Percentiles rank a stretch among this genome's conserved stretches.
Evolutionary conservation across 176 grass and related monocot genomes (phyloP).

Genomic region (Oryza coarctata): DNA sequence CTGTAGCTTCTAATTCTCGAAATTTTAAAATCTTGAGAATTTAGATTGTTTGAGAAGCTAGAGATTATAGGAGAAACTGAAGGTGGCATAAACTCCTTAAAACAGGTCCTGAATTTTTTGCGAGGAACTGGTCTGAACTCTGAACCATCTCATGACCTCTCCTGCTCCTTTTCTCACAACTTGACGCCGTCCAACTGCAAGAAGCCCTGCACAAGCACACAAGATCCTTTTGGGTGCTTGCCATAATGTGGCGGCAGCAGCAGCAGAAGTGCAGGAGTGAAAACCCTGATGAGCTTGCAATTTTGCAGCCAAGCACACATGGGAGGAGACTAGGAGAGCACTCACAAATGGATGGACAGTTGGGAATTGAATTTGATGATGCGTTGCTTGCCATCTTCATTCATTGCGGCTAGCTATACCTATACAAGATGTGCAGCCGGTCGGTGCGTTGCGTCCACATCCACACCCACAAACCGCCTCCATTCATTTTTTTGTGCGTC

Average conservation of each 20-base stretch:
- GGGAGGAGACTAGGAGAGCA: background rate
- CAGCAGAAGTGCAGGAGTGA: background rate
- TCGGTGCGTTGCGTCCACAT: background rate
- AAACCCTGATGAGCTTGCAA: background rate
- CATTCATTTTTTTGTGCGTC: background rate
- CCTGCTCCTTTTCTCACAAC: background rate
- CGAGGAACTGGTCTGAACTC: no score
- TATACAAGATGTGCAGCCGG: background rate
- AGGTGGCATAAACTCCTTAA: no score
- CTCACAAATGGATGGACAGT: background rate
- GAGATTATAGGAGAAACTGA: no score
- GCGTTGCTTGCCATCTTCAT: background rate
- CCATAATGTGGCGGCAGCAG: background rate
- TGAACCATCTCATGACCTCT: background rate
- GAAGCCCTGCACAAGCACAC: background rate
- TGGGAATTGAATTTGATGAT: slow-evolving; percentile 34
- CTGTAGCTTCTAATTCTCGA: no score
- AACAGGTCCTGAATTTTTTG: no score
- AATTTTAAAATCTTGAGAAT: no score
- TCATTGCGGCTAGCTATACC: background rate
- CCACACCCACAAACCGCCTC: background rate
- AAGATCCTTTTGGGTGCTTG: background rate
- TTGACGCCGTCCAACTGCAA: background rate
- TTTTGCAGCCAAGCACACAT: slow-evolving; percentile 17
- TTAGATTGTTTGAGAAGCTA: no score